Percentiles rank a stretch among this genome's conserved stretches.
Conservation (phyloP, 2,329 filamentous ascomycete genomes). For the Blastomyces parvus region DNA sequence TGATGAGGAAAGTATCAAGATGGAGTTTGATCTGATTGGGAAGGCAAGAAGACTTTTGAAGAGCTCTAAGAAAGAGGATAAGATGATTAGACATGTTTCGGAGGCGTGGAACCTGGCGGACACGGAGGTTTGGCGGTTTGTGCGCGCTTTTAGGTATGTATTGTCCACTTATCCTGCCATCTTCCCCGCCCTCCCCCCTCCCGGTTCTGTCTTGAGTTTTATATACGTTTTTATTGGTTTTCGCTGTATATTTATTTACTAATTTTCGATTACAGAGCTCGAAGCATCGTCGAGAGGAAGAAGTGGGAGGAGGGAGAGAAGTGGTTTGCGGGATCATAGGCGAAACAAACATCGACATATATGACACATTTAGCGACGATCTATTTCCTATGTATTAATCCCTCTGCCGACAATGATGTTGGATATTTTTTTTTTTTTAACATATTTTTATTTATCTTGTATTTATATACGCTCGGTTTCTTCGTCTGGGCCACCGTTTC, state of each 20-base stretch:
- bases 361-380: not conserved
- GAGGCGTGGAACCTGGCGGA: slow-evolving; percentile 53
- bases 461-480: not conserved
- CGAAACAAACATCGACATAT: not conserved
- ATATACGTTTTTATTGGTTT: not conserved
- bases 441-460: not conserved
- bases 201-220: not conserved
- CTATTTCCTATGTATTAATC: not conserved
- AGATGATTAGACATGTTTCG: slow-evolving; percentile 31
- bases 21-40: slow-evolving; percentile 42
- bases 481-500: not conserved
- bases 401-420: not conserved
- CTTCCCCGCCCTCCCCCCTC: not conserved
- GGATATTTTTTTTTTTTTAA: not conserved
- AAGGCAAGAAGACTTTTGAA: slow-evolving; percentile 41
- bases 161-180: not conserved
- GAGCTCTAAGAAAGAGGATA: slow-evolving; percentile 29
- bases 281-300: slow-evolving; percentile 47
- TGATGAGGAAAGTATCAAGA: slow-evolving; percentile 27
- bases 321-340: slow-evolving; percentile 42
- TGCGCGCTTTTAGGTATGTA: slow-evolving; percentile 45
- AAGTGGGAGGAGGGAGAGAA: slow-evolving; percentile 54
- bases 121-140: slow-evolving; percentile 56
- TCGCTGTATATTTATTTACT: not conserved
- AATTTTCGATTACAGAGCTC: slow-evolving; percentile 32